phyloP scores from a whole-genome alignment of 345 rosid genomes.

The Eucalyptus microcorys region DNA sequence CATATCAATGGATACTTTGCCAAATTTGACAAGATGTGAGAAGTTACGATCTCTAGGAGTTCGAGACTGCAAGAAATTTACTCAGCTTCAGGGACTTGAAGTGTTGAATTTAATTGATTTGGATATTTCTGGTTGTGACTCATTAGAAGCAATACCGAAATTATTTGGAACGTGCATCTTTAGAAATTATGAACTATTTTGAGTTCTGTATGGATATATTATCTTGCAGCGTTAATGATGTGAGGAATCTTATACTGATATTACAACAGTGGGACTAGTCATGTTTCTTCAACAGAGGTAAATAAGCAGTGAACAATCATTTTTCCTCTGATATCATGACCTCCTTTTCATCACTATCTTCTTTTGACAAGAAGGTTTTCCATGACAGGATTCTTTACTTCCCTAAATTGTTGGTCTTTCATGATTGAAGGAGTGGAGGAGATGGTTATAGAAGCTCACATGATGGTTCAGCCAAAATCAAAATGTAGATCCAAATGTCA shows the following conservation, averaged over 20 bases:
- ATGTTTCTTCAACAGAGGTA: background rate
- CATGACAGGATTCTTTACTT: background rate
- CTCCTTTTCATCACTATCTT: background rate
- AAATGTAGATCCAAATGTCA: no score
- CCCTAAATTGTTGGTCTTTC: background rate
- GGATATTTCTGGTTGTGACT: no score
- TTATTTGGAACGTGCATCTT: rapidly evolving
- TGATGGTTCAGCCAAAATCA: background rate
- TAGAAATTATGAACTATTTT: rapidly evolving
- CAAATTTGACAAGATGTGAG: no score
- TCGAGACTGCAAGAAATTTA: no score
- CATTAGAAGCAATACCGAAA: no score
- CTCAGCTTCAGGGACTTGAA: no score
- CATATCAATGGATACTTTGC: no score
- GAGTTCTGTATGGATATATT: no score
- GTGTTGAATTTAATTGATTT: no score
- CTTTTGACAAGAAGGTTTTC: background rate
- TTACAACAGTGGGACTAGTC: no score
- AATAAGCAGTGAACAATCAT: background rate
- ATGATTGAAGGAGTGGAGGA: background rate
- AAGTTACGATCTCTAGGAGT: no score
- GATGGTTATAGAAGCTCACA: background rate
- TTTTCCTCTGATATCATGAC: background rate
- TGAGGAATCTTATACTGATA: no score
- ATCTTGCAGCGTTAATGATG: background rate